Conservation (phyloP, 495 filamentous ascomycete species). For the Peziza echinospora region DNA sequence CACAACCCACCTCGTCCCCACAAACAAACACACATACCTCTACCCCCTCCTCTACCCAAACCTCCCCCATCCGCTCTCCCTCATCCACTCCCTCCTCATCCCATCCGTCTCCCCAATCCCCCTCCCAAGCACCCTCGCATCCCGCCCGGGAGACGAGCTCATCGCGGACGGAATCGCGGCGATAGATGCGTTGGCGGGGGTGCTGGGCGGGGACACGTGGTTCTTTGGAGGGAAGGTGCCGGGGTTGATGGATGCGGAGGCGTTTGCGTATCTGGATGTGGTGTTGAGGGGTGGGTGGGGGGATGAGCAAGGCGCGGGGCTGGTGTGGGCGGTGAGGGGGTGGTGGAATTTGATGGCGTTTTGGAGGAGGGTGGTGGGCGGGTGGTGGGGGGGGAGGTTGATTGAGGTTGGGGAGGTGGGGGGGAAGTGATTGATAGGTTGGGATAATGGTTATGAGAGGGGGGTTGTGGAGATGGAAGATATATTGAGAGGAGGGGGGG, state of each 20-base stretch:
- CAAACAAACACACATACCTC: slow-evolving; percentile 34
- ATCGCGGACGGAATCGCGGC: slow-evolving; percentile 49
- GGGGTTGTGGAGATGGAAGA: no score
- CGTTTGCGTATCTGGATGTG: slow-evolving; percentile 81
- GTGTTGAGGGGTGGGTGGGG: slow-evolving; percentile 28
- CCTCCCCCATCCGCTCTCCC: slow-evolving; percentile 51
- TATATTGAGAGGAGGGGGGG: no score
- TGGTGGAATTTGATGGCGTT: slow-evolving; percentile 7
- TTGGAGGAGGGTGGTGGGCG: slow-evolving; percentile 5
- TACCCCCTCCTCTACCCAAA: slow-evolving; percentile 37
- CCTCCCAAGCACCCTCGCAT: slow-evolving; percentile 29
- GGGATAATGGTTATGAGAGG: not conserved
- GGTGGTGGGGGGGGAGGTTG: not conserved
- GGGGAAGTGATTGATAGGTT: not conserved
- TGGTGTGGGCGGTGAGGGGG: slow-evolving; percentile 5
- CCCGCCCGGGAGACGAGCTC: slow-evolving; percentile 37
- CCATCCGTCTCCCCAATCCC: slow-evolving; percentile 41
- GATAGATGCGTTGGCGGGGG: slow-evolving; percentile 47
- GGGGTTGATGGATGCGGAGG: slow-evolving; percentile 59
- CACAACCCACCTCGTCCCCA: slow-evolving; percentile 33
- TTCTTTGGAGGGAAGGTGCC: slow-evolving; percentile 44
- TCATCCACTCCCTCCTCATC: slow-evolving; percentile 49
- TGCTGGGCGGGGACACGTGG: slow-evolving; percentile 42
- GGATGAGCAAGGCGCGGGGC: not conserved
- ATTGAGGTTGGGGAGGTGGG: no score